Base-by-base conservation (phyloP, 2,329 filamentous ascomycete species). In the Immersiporthe knoxdaviesiana region DNA sequence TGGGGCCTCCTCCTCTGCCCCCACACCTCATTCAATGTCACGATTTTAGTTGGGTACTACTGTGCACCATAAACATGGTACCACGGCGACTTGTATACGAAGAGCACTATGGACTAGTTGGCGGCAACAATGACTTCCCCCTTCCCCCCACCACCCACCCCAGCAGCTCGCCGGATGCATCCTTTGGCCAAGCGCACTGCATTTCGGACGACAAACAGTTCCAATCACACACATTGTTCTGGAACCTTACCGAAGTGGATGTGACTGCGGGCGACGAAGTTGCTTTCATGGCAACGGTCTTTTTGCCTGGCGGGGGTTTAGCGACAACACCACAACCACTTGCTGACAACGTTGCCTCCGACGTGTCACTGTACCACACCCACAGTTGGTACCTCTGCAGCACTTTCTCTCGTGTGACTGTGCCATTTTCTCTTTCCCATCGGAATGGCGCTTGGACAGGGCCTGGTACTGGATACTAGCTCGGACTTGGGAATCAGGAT, bases 221-320 rank as follows among this genome's bases (percentile, higher is more conserved):
- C 61, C 41, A 32, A 32, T 52, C 61, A 41, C 24, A 41, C 24
- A 21, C 41, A 30, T 63, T 47, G 30, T 63, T 63, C 41, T 63
- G 61, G 61, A 63, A 63, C 47, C 39, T 47, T 63, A 50, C 61
- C 27, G 27, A 44, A 47, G 41, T 63, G 56, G 56, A 59, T 59
- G 56, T 35, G 37, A 63, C 27, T 24, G 32, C 32, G 3, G 56
- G 30, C 32, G 56, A 59, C 21, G 16, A 27, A n/a, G 30, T 24
- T n/a, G 21, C 32, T 32, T 35, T 6, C 24, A 35, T 21, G 16
- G 54, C 30, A 35, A 16, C 14, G 54, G 54, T 35, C 30, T 27
- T 35, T 35, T 21, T 32, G 8, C 56, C 30, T 59, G 18, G 32
- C 21, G 56, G 30, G 56, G 32, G 3, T 35, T 14, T 37, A 37